Evolutionary conservation across 805 yeast genomes (phyloP), one percentile per base, ranked within the genome.

Genomic region (Candida koratica): DNA sequence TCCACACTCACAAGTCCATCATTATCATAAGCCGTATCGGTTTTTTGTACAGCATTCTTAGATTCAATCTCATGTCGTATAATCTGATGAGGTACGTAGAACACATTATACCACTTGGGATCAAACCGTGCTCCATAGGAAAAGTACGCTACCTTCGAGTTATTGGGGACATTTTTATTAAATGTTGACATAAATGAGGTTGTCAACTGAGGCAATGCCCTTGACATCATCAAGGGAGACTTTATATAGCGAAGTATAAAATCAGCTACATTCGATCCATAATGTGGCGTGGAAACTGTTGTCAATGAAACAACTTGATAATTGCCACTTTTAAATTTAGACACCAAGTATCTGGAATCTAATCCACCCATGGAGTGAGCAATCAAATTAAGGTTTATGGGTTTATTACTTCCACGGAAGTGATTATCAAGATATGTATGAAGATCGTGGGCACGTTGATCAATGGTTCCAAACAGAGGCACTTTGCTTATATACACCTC

Each of bases 361-460:
- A 88, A 61, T 0, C 97, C 97, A 4, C 97, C 97, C 96, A 88
- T 87, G 0, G 96, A 86, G 53, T 88, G 97, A 5, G 93, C 93
- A 17, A 88, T 68, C 28, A 88, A 55, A 51, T 89, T 89, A 11
- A 88, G 69, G 41, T 77, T 78, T 14, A 77, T 44, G 3, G 61
- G 56, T 18, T 22, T 18, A 3, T 10, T n/a, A 25, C 25, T 30
- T 17, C 13, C 25, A 12, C 22, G n/a, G 14, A 41, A 59, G 36
- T 61, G 52, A 12, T 41, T 38, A 25, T 53, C 46, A 4, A 88
- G 72, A 46, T 71, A 77, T 1, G 53, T 50, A 48, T 81, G 72
- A 39, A 89, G 60, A 9, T 61, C 62, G 6, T 46, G 41, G 0
- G 96, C 93, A 39, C 97, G 59, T 10, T 75, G 77, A 46, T 77